phyloP scores from a whole-genome alignment of 2,329 filamentous ascomycete genomes.

The Clarireedia sp. region DNA sequence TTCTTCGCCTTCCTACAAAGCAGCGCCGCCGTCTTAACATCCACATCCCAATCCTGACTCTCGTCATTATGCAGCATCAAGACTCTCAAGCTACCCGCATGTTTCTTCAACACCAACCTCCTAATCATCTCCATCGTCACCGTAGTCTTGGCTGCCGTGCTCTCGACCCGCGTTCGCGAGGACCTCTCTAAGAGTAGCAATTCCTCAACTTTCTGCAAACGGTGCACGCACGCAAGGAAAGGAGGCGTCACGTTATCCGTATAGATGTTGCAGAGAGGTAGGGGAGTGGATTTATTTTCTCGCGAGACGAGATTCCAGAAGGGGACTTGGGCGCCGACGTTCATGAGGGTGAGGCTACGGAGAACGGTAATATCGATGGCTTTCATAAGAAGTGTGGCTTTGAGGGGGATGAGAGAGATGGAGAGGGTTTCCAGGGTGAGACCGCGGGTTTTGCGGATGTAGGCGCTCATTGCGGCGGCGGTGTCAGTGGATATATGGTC shows the following conservation, averaged over 20 bases:
- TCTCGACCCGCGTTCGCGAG: constrained; percentile 43
- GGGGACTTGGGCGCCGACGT: constrained; percentile 52
- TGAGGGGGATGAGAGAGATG: constrained; percentile 53
- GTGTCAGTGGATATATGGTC: no score
- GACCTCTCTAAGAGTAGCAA: constrained; percentile 51
- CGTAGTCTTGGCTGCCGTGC: constrained; percentile 42
- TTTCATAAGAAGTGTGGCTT: constrained; percentile 46
- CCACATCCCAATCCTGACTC: constrained; percentile 50
- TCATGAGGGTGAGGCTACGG: constrained; percentile 51
- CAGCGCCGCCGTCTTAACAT: constrained; percentile 46
- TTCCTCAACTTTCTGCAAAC: constrained; percentile 47
- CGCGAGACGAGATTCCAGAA: constrained; percentile 52
- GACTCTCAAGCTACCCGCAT: constrained; percentile 44
- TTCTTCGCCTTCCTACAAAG: constrained; percentile 42
- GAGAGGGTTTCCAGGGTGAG: constrained; percentile 46
- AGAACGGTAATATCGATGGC: constrained; percentile 50
- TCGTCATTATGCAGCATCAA: constrained; percentile 54
- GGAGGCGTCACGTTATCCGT: constrained; percentile 53
- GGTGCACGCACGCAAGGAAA: constrained; percentile 46
- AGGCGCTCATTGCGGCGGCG: constrained; percentile 34
- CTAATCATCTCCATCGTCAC: constrained; percentile 52
- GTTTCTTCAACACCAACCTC: constrained; percentile 48
- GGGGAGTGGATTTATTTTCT: constrained; percentile 42
- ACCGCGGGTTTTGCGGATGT: constrained; percentile 50
- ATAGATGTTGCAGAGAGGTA: constrained; percentile 50